Percentiles rank a stretch among this genome's conserved stretches.
Conservation (phyloP, 108 stramenopile species). For the Pseudonitzschia multistriata region DNA sequence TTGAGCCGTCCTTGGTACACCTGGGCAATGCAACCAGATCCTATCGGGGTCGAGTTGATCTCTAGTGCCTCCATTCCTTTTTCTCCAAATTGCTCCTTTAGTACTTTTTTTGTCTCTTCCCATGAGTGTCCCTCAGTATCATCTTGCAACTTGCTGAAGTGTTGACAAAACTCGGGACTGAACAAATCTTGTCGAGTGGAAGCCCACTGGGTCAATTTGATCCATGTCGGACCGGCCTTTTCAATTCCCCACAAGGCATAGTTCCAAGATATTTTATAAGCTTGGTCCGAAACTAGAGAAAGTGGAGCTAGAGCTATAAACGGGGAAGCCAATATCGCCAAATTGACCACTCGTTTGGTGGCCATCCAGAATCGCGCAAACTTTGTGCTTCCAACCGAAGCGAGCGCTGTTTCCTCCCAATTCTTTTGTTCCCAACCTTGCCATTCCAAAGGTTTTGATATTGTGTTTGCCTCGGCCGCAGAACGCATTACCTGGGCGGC, state of each 20-base stretch:
- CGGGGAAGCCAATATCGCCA: constrained; percentile 45
- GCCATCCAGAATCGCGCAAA: constrained; percentile 43
- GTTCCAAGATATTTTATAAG: constrained; percentile 53
- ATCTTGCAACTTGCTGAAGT: constrained; percentile 86
- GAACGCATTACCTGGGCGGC: constrained; percentile 19
- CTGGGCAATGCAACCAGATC: constrained; percentile 89
- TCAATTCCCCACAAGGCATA: constrained; percentile 89
- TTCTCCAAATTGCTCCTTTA: constrained; percentile 64
- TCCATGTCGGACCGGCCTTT: constrained; percentile 85
- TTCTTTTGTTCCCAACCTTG: constrained; percentile 38
- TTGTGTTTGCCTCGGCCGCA: constrained; percentile 29
- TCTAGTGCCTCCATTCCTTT: constrained; percentile 42
- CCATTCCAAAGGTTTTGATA: constrained; percentile 48
- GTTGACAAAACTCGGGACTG: constrained; percentile 71
- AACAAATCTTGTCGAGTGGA: constrained; percentile 88
- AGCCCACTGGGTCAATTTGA: constrained; percentile 92
- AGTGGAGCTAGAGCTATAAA: constrained; percentile 43
- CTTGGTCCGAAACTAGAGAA: constrained; percentile 29
- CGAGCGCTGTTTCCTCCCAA: constrained; percentile 57
- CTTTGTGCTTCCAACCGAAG: constrained; percentile 43
- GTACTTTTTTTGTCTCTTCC: constrained; percentile 57
- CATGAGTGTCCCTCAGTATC: constrained; percentile 77
- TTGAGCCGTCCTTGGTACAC: constrained; percentile 69
- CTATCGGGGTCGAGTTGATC: constrained; percentile 64
- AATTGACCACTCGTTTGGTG: constrained; percentile 30